A percentile compares a stretch with the other conserved stretches of the same genome.
Conservation (phyloP, 1,139 yeast species). For the Suhomyces wounanorum region DNA sequence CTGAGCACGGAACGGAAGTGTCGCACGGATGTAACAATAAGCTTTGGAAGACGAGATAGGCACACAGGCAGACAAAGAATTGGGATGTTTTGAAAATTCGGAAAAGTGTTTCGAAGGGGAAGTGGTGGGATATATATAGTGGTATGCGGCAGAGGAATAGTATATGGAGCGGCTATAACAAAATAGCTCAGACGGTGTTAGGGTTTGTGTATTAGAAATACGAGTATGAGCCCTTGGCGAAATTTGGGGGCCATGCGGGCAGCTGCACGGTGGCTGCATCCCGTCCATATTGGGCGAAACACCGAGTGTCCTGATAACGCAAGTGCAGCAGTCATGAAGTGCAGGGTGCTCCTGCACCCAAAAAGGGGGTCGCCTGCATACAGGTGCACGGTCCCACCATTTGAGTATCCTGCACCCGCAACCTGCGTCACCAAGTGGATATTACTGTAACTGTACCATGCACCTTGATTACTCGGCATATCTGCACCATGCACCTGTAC, state of each 20-base stretch:
- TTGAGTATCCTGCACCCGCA: neutral
- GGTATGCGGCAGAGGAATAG: conserved; percentile 1
- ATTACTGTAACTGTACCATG: neutral
- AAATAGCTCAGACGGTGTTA: conserved; percentile 1
- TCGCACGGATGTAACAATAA: neutral
- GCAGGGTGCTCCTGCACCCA: neutral
- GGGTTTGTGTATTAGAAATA: neutral
- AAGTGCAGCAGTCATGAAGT: neutral
- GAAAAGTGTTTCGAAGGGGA: neutral
- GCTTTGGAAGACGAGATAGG: neutral
- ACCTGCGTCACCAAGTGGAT: neutral
- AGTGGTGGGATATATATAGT: conserved; percentile 3
- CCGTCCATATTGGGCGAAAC: neutral
- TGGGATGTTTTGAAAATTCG: neutral
- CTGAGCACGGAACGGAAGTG: neutral
- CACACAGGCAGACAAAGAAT: neutral
- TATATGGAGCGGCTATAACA: conserved; percentile 2
- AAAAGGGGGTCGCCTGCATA: neutral
- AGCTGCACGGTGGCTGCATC: neutral
- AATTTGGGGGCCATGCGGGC: neutral
- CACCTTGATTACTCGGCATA: neutral
- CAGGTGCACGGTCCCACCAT: neutral
- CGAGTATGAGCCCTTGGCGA: neutral
- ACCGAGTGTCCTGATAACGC: conserved; percentile 2
- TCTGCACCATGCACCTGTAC: neutral